A percentile compares a stretch with the other conserved stretches of the same genome.
Evolutionary conservation across 192 early-diverging fungal genomes (phyloP).

Genomic region (Kappamyces sp.): DNA sequence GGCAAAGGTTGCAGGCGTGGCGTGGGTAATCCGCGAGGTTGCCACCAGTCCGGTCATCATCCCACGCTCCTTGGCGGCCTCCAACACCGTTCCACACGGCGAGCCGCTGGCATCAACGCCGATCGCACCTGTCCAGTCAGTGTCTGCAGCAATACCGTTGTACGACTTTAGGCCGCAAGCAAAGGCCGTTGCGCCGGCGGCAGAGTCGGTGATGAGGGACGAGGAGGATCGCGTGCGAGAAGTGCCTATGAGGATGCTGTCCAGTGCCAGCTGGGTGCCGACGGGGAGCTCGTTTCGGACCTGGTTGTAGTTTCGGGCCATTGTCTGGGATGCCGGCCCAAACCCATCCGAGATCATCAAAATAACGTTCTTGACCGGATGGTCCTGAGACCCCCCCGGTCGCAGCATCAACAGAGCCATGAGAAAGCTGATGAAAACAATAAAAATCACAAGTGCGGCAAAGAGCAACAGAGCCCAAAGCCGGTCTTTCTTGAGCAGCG

Average conservation of each 20-base stretch:
- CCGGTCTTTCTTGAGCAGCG: too few species aligned
- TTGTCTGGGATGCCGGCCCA: constrained; percentile 88
- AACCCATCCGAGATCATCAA: constrained; percentile 92
- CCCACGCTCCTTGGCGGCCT: constrained; percentile 79
- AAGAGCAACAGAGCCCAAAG: too few species aligned
- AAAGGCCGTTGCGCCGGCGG: constrained; percentile 96
- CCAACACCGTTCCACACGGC: constrained; percentile 91
- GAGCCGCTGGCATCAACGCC: constrained; percentile 60
- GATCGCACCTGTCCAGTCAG: constrained; percentile 53
- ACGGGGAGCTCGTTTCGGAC: constrained; percentile 50
- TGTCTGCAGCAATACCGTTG: constrained; percentile 46
- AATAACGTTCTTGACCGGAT: constrained; percentile 45
- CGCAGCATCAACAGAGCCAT: too few species aligned
- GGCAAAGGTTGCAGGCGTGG: constrained; percentile 52
- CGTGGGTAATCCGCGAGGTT: constrained; percentile 94
- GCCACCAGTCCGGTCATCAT: constrained; percentile 87
- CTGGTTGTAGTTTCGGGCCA: constrained; percentile 77
- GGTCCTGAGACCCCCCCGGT: too few species aligned
- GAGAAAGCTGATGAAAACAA: too few species aligned
- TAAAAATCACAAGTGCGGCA: too few species aligned
- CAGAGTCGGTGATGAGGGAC: constrained; percentile 90
- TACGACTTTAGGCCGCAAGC: constrained; percentile 85
- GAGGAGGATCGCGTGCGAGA: constrained; percentile 78
- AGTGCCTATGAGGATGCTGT: constrained; percentile 66
- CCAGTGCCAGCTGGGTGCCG: constrained; percentile 41